Conservation (phyloP, 2,329 filamentous ascomycete genomes). For the Thielaviopsis euricoi region DNA sequence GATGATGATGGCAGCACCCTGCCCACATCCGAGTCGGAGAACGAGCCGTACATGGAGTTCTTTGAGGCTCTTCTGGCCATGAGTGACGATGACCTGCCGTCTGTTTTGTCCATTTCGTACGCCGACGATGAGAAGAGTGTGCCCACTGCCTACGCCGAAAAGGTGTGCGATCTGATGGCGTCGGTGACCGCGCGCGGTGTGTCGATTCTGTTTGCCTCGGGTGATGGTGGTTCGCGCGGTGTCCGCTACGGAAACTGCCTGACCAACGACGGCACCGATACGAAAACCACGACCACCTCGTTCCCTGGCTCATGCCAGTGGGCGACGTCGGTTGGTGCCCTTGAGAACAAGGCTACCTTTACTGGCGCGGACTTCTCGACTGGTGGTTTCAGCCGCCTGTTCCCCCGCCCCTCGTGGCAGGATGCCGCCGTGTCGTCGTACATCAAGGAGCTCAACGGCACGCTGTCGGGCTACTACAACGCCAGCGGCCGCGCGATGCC, state of each 20-base stretch:
- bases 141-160: constrained; percentile 31
- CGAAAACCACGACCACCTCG: constrained; percentile 37
- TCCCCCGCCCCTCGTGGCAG: constrained; percentile 30
- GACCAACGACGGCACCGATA: constrained; percentile 40
- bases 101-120: constrained; percentile 41
- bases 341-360: constrained; percentile 24
- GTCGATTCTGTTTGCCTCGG: constrained; percentile 32
- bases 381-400: constrained; percentile 37
- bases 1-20: constrained; percentile 22
- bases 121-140: constrained; percentile 41
- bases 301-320: constrained; percentile 55
- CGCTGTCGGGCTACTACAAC: constrained; percentile 30
- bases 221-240: constrained; percentile 32
- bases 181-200: constrained; percentile 36
- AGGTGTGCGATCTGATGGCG: constrained; percentile 36
- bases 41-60: constrained; percentile 42
- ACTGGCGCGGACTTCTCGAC: constrained; percentile 28
- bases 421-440: constrained; percentile 24
- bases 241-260: constrained; percentile 33
- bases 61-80: constrained; percentile 32
- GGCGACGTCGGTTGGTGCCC: constrained; percentile 50
- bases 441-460: constrained; percentile 22
- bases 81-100: constrained; percentile 30
- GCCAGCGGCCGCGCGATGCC: constrained; percentile 30
- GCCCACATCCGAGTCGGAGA: constrained; percentile 20